phyloP scores from a whole-genome alignment of 2,329 filamentous ascomycete species.

The Exophiala lecanii-corni region DNA sequence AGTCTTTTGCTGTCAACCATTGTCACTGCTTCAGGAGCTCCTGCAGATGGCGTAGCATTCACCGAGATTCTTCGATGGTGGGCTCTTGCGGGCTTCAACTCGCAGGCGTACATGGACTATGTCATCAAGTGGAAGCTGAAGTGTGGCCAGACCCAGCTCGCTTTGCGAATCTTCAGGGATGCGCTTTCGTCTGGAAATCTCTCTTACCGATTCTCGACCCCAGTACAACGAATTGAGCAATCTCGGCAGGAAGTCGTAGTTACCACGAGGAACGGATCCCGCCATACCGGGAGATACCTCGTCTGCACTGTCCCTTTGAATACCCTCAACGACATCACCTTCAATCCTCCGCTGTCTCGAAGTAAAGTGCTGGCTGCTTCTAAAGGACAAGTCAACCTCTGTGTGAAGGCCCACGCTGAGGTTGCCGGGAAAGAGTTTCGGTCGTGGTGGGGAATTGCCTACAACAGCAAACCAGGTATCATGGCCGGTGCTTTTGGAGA shows the following conservation, averaged over 20 bases:
- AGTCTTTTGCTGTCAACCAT: neutral
- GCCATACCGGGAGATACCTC: slow-evolving; percentile 30
- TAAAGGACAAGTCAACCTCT: slow-evolving; percentile 43
- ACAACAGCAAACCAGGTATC: slow-evolving; percentile 39
- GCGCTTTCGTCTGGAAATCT: slow-evolving; percentile 37
- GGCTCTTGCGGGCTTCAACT: slow-evolving; percentile 41
- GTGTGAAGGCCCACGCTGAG: slow-evolving; percentile 46
- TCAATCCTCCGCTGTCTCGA: slow-evolving; percentile 22
- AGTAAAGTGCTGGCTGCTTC: slow-evolving; percentile 30
- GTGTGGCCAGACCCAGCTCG: slow-evolving; percentile 43
- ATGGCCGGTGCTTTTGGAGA: slow-evolving; percentile 45
- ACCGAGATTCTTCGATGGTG: slow-evolving; percentile 48
- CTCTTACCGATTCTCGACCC: slow-evolving; percentile 39
- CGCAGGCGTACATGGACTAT: slow-evolving; percentile 35
- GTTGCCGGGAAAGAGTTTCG: slow-evolving; percentile 37
- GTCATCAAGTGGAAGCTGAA: slow-evolving; percentile 40
- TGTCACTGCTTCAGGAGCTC: neutral
- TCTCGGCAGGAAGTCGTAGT: slow-evolving; percentile 30
- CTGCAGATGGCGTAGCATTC: slow-evolving; percentile 29
- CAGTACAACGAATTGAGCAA: slow-evolving; percentile 33
- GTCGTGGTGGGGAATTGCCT: slow-evolving; percentile 41
- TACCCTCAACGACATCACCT: slow-evolving; percentile 21
- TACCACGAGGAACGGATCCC: slow-evolving; percentile 30
- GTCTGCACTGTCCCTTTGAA: slow-evolving; percentile 32
- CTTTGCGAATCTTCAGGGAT: slow-evolving; percentile 43